These are phyloP conservation scores for Fusarium irregulare DNA, from an alignment of 2,329 filamentous ascomycete species.

Conservation along the genomic window DNA sequence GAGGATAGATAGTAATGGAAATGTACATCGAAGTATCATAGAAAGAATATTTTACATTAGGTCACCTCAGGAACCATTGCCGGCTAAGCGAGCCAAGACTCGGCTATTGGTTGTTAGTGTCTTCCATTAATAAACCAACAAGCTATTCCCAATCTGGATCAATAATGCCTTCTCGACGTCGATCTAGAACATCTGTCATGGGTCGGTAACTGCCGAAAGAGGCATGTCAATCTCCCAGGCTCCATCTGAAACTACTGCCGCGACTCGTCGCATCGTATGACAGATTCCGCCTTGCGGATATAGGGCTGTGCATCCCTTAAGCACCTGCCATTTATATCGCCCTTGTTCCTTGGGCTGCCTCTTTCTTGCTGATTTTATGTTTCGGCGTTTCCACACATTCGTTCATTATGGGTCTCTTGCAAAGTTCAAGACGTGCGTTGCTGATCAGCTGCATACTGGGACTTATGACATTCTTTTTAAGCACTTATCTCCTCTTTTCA, in stretches of 20 bases:
- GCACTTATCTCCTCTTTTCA: not conserved
- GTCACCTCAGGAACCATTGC: not conserved
- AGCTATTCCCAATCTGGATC: not conserved
- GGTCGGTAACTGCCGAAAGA: not conserved
- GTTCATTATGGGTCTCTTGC: not conserved
- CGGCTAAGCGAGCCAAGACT: not conserved
- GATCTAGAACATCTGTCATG: not conserved
- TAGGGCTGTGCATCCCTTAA: not conserved
- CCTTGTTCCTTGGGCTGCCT: not conserved
- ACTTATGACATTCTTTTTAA: not conserved
- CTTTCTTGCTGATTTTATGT: rapidly evolving
- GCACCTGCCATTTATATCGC: not conserved
- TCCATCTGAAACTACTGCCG: not conserved
- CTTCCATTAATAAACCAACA: not conserved
- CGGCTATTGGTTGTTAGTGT: not conserved
- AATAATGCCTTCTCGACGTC: not conserved
- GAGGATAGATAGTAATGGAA: too few relatives aligned
- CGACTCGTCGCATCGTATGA: not conserved
- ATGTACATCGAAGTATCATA: too few relatives aligned
- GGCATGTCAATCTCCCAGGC: not conserved
- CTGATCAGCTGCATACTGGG: not conserved
- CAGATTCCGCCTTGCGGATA: not conserved
- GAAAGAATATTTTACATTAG: too few relatives aligned
- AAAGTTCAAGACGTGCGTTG: not conserved
- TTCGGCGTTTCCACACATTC: not conserved